These are phyloP conservation scores for Euphorbia tirucalli DNA, from an alignment of 345 rosid genomes.

Conservation along the genomic window DNA sequence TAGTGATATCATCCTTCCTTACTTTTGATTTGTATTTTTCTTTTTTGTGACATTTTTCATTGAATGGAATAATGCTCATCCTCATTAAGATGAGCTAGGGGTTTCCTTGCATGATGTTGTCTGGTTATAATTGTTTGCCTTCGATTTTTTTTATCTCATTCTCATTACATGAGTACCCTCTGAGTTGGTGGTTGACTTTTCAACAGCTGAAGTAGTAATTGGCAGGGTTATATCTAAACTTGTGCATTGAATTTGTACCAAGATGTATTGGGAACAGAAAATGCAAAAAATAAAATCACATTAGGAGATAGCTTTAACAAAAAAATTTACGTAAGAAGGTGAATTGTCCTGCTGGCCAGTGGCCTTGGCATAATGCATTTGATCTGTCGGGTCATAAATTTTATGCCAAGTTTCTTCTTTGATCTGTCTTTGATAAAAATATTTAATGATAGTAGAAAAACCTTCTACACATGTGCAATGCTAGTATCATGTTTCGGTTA, in stretches of 20 bases:
- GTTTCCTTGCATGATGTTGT: background rate
- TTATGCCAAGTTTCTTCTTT: background rate
- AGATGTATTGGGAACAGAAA: background rate
- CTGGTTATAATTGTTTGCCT: background rate
- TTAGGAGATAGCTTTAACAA: background rate
- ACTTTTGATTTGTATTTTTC: background rate
- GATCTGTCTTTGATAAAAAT: too few relatives aligned
- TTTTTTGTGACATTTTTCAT: background rate
- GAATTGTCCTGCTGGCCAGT: background rate
- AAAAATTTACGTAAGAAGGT: background rate
- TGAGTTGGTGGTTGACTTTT: background rate
- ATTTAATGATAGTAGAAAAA: background rate
- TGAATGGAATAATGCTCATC: background rate
- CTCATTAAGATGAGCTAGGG: background rate
- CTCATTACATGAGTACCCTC: background rate
- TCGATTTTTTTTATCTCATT: background rate
- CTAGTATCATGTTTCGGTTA: background rate
- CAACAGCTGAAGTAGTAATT: background rate
- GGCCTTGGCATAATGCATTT: background rate
- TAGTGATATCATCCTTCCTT: conserved; percentile 17
- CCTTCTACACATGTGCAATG: background rate
- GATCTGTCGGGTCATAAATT: background rate
- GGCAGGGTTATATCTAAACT: background rate
- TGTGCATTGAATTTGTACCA: background rate
- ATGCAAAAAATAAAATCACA: background rate